A percentile compares a stretch with the other conserved stretches of the same genome.
phyloP scores from a whole-genome alignment of 2,329 filamentous ascomycete genomes.

The Paecilomyces formosus region DNA sequence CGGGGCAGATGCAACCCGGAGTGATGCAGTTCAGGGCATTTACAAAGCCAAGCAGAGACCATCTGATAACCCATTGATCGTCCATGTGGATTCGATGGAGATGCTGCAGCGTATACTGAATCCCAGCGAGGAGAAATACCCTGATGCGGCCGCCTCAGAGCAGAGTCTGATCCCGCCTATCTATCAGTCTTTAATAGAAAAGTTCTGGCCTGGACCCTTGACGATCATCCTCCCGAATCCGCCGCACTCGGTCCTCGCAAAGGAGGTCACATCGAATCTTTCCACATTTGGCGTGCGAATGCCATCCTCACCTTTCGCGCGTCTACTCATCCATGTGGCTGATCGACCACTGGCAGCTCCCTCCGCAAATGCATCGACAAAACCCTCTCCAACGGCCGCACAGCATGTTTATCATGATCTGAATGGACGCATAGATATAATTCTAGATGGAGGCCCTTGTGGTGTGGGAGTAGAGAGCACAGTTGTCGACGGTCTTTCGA shows the following conservation, averaged over 20 bases:
- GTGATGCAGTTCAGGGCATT: constrained; percentile 78
- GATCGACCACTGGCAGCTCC: constrained; percentile 79
- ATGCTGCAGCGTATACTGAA: constrained; percentile 63
- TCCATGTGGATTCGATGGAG: constrained; percentile 74
- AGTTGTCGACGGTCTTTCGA: constrained; percentile 81
- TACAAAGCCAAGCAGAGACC: constrained; percentile 85
- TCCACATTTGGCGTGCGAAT: constrained; percentile 83
- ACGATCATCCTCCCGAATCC: constrained; percentile 83
- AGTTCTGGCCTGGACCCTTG: constrained; percentile 91
- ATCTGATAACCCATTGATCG: constrained; percentile 90
- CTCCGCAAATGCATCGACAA: constrained; percentile 89
- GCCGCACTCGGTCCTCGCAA: constrained; percentile 61
- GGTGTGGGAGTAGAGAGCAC: constrained; percentile 92
- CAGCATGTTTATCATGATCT: constrained; percentile 85
- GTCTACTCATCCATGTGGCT: constrained; percentile 74
- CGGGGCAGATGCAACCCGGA: constrained; percentile 89
- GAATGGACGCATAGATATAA: constrained; percentile 70
- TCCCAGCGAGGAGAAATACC: constrained; percentile 18
- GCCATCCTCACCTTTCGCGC: constrained; percentile 75
- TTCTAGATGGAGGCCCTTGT: constrained; percentile 82
- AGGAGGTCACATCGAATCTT: constrained; percentile 86
- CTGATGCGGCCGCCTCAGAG: constrained; percentile 21
- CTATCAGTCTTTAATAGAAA: constrained; percentile 68
- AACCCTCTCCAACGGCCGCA: constrained; percentile 84
- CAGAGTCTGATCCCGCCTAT: constrained; percentile 55